Evolutionary conservation across 805 yeast species (phyloP).

Genomic region (Saccharomyces kudriavzevii): DNA sequence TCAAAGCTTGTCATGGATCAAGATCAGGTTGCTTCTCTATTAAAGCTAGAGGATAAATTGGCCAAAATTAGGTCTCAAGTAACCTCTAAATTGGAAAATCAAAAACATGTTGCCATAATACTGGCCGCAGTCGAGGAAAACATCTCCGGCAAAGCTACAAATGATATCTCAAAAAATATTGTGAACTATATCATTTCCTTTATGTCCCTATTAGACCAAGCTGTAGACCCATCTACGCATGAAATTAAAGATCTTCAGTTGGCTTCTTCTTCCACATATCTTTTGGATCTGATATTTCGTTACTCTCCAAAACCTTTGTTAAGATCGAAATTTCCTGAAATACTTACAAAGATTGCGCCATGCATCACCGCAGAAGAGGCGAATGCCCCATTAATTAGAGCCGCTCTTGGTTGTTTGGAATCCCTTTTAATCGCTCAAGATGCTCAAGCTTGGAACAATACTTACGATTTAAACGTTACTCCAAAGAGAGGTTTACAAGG

Average conservation of each 20-base stretch:
- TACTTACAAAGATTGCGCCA: slow-evolving; percentile 73
- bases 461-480: slow-evolving; percentile 40
- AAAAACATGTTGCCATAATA: slow-evolving; percentile 74
- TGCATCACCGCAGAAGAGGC: slow-evolving; percentile 59
- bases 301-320: slow-evolving; percentile 62
- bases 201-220: slow-evolving; percentile 70
- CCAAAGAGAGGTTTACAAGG: slow-evolving; percentile 80
- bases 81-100: slow-evolving; percentile 77
- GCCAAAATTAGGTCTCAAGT: slow-evolving; percentile 63
- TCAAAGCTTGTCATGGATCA: slow-evolving; percentile 17
- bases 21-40: slow-evolving; percentile 25
- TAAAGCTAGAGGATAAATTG: slow-evolving; percentile 56
- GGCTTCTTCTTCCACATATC: slow-evolving; percentile 70
- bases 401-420: slow-evolving; percentile 82
- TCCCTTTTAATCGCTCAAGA: slow-evolving; percentile 74
- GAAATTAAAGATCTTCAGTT: slow-evolving; percentile 49
- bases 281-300: slow-evolving; percentile 73
- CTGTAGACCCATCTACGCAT: slow-evolving; percentile 41
- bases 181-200: slow-evolving; percentile 83
- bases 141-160: slow-evolving; percentile 48
- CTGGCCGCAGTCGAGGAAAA: slow-evolving; percentile 87
- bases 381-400: slow-evolving; percentile 73
- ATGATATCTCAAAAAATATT: slow-evolving; percentile 47
- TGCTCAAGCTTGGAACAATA: slow-evolving; percentile 62
- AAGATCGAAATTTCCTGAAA: slow-evolving; percentile 66